Base-by-base conservation (phyloP, 129 eudicot genomes). In the Flaveria robusta region DNA sequence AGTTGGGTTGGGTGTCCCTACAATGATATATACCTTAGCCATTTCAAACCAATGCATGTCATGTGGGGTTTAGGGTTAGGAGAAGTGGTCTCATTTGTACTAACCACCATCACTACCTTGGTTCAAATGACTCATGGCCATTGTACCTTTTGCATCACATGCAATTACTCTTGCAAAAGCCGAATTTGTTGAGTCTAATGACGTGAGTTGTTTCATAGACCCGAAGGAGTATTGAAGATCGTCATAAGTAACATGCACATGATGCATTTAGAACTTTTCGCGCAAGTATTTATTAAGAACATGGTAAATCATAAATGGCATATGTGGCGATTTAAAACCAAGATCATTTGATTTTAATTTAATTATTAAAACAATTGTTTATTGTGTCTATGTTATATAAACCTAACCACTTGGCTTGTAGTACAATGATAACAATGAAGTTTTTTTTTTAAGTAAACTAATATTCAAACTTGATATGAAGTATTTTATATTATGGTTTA, bases 21-120 rank as follows among this genome's bases (percentile, higher is more conserved):
- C 31, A 37, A 20, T 72, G 78, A 79, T 79, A 72, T 52, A 58
- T 67, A 52, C 79, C 74, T 65, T 79, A 54, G 83, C 83, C 69
- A 66, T 72, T 79, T 79, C 79, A 72, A 79, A 64, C 78, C 83
- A 72, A 79, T 52, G 62, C 83, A 79, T 79, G 83, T 72, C 83
- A 79, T 79, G 83, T 79, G 83, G 83, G 83, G 83, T 72, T 73
- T 8, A 78, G 22, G 77, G 73, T 65, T 71, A 50, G 66, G 47
- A 65, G 52, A 78, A 78, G 65, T 78, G 82, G 82, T 78, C 82
- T 79, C 82, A 79, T 50, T 23, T 55, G 69, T 64, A 71, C 77
- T 71, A 62, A 49, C 59, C 14, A 71, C 78, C 19, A 79, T 52
- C 62, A 45, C 23, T 72, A 52, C 69, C 56, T 72, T 72, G 10